These are phyloP conservation scores for Deuterostichococcus epilithicus DNA, from an alignment of 139 green algal species.

Conservation along the genomic window DNA sequence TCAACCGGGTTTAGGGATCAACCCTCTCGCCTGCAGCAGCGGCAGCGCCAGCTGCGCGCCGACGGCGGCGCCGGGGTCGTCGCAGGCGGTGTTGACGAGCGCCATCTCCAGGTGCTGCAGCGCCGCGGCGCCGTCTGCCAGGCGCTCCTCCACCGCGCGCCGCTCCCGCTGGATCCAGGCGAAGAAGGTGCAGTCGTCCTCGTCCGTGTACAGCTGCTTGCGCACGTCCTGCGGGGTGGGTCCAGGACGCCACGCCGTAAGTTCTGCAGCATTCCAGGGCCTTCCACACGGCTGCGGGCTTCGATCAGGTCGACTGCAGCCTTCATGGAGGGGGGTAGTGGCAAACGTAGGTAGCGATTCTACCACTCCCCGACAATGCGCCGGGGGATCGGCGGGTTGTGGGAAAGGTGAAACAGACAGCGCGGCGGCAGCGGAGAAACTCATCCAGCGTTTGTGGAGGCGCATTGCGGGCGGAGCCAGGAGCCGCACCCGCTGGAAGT, in stretches of 20 bases:
- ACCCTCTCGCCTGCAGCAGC: conserved; percentile 40
- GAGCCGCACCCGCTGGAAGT: conserved; percentile 18
- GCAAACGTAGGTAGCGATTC: background rate
- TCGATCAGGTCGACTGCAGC: too few relatives aligned
- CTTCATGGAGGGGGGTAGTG: too few relatives aligned
- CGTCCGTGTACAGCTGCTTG: conserved; percentile 79
- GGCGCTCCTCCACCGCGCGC: conserved; percentile 43
- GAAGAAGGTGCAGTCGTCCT: conserved; percentile 74
- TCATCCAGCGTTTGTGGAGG: too few relatives aligned
- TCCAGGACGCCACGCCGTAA: too few relatives aligned
- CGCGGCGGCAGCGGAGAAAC: too few relatives aligned
- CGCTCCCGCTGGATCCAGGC: conserved; percentile 52
- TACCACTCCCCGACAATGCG: too few relatives aligned
- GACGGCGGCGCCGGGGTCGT: conserved; percentile 69
- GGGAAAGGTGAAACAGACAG: too few relatives aligned
- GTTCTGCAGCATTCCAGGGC: too few relatives aligned
- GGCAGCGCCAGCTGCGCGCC: conserved; percentile 67
- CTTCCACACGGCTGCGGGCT: background rate
- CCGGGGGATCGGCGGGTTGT: too few relatives aligned
- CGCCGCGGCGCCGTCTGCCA: conserved; percentile 66
- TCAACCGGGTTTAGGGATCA: background rate
- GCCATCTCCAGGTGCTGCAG: conserved; percentile 75
- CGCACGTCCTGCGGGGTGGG: conserved; percentile 49
- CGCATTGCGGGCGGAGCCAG: too few relatives aligned
- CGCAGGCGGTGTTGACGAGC: conserved; percentile 74